A percentile compares a stretch with the other conserved stretches of the same genome.
phyloP scores from a whole-genome alignment of 1,284 basidiomycete genomes.

The Leccinum angustisporum region DNA sequence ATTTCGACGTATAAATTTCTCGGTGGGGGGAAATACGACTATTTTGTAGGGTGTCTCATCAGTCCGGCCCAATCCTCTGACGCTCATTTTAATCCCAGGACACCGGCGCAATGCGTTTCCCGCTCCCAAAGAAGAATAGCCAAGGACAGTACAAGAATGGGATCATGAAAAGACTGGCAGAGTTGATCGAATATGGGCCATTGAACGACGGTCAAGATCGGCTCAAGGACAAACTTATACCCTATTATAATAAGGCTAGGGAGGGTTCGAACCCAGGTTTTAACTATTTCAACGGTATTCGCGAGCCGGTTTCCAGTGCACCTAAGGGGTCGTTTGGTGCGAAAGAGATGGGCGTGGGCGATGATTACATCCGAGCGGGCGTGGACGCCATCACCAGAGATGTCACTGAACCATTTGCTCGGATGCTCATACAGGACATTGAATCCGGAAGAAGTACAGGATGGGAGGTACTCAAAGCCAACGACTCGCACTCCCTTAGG shows the following conservation, averaged over 20 bases:
- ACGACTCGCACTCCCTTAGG: constrained; percentile 12
- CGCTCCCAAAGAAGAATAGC: constrained; percentile 17
- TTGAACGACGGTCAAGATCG: constrained; percentile 16
- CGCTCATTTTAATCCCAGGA: constrained; percentile 12
- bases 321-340: constrained; percentile 11
- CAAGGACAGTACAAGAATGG: constrained; percentile 21
- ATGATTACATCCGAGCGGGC: constrained; percentile 15
- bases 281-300: constrained; percentile 17
- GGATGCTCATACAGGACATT: constrained; percentile 11
- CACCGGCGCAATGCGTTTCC: constrained; percentile 35
- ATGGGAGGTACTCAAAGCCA: constrained; percentile 15
- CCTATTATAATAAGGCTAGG: constrained; percentile 5
- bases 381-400: constrained; percentile 9
- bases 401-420: constrained; percentile 8
- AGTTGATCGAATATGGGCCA: constrained; percentile 21
- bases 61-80: background rate
- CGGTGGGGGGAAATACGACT: constrained; percentile 13
- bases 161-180: constrained; percentile 32
- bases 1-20: constrained; percentile 36
- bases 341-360: constrained; percentile 7
- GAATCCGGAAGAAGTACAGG: constrained; percentile 7
- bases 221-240: constrained; percentile 12
- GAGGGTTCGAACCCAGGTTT: constrained; percentile 8
- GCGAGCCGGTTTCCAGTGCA: constrained; percentile 1
- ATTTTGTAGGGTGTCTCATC: constrained; percentile 10